phyloP scores from a whole-genome alignment of 176 grass and related monocot species.

The Sorghum bicolor region Sorghum_bicolor_NCBIv3 NC_012873.2:62581501-62582000 shows the following conservation, averaged over 20 bases:
- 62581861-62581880: constrained; percentile 4
- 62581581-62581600: background rate
- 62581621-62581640: constrained; percentile 14
- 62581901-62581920: constrained; percentile 17
- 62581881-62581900: background rate
- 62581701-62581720: background rate
- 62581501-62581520: constrained; percentile 52
- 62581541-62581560: constrained; percentile 5
- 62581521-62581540: constrained; percentile 81
- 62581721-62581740: constrained; percentile 7
- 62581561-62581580: background rate
- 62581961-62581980: background rate
- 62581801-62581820: constrained; percentile 15
- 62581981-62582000: background rate
- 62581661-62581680: background rate
- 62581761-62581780: constrained; percentile 23
- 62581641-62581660: background rate
- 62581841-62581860: background rate
- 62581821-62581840: constrained; percentile 13
- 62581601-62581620: background rate
- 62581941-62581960: background rate
- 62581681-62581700: background rate
- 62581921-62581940: background rate
- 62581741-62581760: background rate
- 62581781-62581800: constrained; percentile 15